Conservation (phyloP, 352 stramenopile species). For the Phytophthora lateralis region DNA sequence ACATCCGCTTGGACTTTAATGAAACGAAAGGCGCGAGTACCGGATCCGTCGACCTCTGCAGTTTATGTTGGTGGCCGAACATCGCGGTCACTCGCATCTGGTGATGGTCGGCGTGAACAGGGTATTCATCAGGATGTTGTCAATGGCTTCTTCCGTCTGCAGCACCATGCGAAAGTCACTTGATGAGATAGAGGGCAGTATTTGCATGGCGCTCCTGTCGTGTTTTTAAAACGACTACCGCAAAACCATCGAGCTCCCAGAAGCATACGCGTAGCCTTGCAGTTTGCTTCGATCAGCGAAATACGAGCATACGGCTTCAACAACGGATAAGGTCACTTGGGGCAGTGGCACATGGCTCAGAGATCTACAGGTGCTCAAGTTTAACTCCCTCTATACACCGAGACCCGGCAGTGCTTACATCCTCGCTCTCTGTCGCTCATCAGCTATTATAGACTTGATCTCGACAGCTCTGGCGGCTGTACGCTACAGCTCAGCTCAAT, state of each 20-base stretch:
- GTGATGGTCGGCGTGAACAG: neutral
- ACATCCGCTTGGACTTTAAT: no score
- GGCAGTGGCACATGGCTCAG: neutral
- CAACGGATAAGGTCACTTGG: neutral
- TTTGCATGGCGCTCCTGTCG: neutral
- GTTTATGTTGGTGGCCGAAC: neutral
- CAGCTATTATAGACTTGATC: neutral
- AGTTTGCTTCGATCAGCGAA: neutral
- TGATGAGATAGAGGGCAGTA: neutral
- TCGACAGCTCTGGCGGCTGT: no score
- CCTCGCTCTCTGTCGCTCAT: neutral
- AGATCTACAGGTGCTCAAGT: neutral
- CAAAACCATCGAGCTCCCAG: no score
- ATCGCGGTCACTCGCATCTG: neutral
- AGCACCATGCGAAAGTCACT: no score
- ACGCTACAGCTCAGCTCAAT: no score
- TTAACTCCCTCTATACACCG: neutral
- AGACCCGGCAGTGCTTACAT: neutral
- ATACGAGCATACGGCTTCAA: neutral
- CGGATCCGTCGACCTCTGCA: neutral
- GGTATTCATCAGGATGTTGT: neutral
- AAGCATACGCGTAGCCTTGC: neutral
- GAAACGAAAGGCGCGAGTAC: no score
- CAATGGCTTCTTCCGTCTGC: no score
- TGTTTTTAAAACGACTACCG: no score